Conservation (phyloP, 2,329 filamentous ascomycete species). For the Fusarium ambrosium region DNA sequence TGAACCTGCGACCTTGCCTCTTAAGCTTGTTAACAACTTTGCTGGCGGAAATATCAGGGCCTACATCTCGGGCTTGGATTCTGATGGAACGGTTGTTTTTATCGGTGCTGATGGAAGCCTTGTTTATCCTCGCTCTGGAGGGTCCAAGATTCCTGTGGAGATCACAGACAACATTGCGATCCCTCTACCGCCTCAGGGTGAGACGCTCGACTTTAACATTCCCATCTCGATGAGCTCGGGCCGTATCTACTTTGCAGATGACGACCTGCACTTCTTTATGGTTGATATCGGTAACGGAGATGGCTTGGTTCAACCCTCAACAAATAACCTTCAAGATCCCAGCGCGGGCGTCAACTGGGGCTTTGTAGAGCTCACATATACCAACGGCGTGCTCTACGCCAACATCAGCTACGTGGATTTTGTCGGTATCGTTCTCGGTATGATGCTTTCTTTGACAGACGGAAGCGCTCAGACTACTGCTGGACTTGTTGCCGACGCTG, state of each 20-base stretch:
- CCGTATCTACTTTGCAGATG: slow-evolving; percentile 61
- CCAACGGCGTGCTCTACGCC: slow-evolving; percentile 56
- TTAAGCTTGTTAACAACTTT: slow-evolving; percentile 61
- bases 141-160: slow-evolving; percentile 52
- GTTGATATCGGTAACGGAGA: slow-evolving; percentile 50
- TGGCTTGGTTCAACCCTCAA: slow-evolving; percentile 63
- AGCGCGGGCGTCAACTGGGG: slow-evolving; percentile 62
- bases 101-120: slow-evolving; percentile 56
- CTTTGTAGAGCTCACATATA: slow-evolving; percentile 64
- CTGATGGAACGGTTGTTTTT: slow-evolving; percentile 57
- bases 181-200: slow-evolving; percentile 54
- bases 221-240: slow-evolving; percentile 58
- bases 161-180: slow-evolving; percentile 60
- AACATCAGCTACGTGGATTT: slow-evolving; percentile 68
- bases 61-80: slow-evolving; percentile 62
- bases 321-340: slow-evolving; percentile 59
- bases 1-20: slow-evolving; percentile 36
- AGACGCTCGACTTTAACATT: slow-evolving; percentile 55
- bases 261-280: slow-evolving; percentile 58
- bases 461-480: slow-evolving; percentile 55
- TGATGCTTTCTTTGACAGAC: slow-evolving; percentile 57
- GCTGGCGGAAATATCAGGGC: slow-evolving; percentile 55
- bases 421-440: slow-evolving; percentile 64
- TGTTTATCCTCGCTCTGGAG: slow-evolving; percentile 58
- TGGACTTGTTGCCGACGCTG: slow-evolving; percentile 55